phyloP scores from a whole-genome alignment of 1,284 basidiomycete genomes.

The Ganoderma resinaceum region DNA sequence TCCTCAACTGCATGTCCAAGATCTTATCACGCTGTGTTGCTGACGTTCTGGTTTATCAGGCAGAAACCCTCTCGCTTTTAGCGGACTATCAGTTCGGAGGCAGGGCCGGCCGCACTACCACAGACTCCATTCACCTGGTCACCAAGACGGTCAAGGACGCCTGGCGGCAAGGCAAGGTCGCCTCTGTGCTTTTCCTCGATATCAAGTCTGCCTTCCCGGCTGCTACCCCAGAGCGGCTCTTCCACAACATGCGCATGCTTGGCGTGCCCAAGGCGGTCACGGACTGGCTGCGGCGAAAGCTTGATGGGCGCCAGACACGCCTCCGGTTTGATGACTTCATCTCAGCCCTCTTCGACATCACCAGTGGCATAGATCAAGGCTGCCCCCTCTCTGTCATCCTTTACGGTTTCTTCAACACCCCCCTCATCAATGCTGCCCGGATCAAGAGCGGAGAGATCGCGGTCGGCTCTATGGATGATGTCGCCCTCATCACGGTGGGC shows the following conservation, averaged over 20 bases:
- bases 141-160: constrained; percentile 41
- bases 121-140: constrained; percentile 45
- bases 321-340: constrained; percentile 42
- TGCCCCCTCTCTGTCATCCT: constrained; percentile 35
- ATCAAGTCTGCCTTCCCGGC: constrained; percentile 50
- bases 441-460: constrained; percentile 26
- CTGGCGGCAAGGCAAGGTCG: constrained; percentile 43
- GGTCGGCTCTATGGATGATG: constrained; percentile 41
- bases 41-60: constrained; percentile 31
- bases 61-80: constrained; percentile 33
- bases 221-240: constrained; percentile 36
- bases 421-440: constrained; percentile 30
- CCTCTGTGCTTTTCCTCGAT: constrained; percentile 44
- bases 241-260: constrained; percentile 40
- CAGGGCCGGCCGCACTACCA: constrained; percentile 42
- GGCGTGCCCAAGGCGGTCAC: constrained; percentile 38
- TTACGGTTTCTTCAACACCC: constrained; percentile 42
- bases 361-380: constrained; percentile 43
- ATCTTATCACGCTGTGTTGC: constrained; percentile 39
- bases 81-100: constrained; percentile 45
- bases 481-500: constrained; percentile 13
- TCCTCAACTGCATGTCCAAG: constrained; percentile 46
- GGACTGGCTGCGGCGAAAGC: constrained; percentile 33
- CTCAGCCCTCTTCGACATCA: constrained; percentile 34
- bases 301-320: constrained; percentile 33